Base-by-base conservation (phyloP, 345 rosid species). In the Passiflora organensis region DNA sequence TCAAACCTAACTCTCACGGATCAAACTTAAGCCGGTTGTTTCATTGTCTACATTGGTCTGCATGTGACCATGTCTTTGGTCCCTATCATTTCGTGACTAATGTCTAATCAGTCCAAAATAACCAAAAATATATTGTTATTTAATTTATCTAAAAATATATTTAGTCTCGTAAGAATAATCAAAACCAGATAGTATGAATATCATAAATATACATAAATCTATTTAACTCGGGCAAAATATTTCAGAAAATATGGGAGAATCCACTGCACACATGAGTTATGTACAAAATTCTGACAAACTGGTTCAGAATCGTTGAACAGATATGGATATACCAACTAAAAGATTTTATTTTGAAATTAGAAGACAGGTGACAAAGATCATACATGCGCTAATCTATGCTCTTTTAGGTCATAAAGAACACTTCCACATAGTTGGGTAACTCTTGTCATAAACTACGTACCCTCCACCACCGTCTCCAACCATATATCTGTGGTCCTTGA, bases 61-160 rank as follows among this genome's bases (percentile, higher is more conserved):
- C 72, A 70, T 74, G 66, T 74, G 75, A 65, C 65, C 43, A 43
- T 55, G 19, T 41, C 1, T 51, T n/a, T 37, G 56, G 55, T 50
- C 56, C 66, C 9, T 28, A n/a, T n/a, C n/a, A n/a, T n/a, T n/a
- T n/a, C n/a, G n/a, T n/a, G n/a, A n/a, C n/a, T n/a, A n/a, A n/a
- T n/a, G n/a, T n/a, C n/a, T n/a, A n/a, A n/a, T n/a, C 64, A 43
- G 34, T 25, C 22, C 37, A 12, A 28, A 28, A 28, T 3, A 28
- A 8, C n/a, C n/a, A n/a, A n/a, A n/a, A n/a, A n/a, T n/a, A n/a
- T n/a, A n/a, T n/a, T n/a, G n/a, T n/a, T n/a, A n/a, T n/a, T n/a
- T n/a, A n/a, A n/a, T n/a, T n/a, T n/a, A n/a, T n/a, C n/a, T n/a
- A n/a, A n/a, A n/a, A n/a, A n/a, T n/a, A n/a, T n/a, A n/a, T n/a